phyloP scores from a whole-genome alignment of 768 basidiomycete genomes.

The Tephrocybe sp. region DNA sequence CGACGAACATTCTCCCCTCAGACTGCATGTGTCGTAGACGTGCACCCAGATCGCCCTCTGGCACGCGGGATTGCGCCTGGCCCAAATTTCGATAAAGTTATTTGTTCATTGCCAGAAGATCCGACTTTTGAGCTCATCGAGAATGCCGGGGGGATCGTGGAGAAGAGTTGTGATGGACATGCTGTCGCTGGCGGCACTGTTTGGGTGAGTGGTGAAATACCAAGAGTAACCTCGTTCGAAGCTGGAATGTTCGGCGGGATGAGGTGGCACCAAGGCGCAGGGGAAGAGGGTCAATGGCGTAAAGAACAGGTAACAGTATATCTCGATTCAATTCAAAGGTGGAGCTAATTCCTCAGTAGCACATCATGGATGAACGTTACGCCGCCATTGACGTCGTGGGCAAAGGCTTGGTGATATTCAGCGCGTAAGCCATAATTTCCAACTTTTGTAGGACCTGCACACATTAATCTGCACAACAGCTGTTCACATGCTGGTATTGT shows the following conservation, averaged over 20 bases:
- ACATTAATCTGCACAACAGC: constrained; percentile 16
- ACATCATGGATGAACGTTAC: constrained; percentile 84
- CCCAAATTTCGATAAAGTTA: constrained; percentile 51
- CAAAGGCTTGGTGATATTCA: constrained; percentile 81
- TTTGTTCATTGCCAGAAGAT: constrained; percentile 61
- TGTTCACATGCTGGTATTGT: constrained; percentile 79
- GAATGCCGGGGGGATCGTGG: constrained; percentile 50
- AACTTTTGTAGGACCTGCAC: not conserved
- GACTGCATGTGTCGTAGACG: constrained; percentile 53
- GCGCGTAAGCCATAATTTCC: constrained; percentile 51
- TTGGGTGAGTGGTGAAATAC: constrained; percentile 82
- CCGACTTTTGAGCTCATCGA: constrained; percentile 70
- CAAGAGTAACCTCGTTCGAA: constrained; percentile 67
- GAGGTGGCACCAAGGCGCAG: constrained; percentile 48
- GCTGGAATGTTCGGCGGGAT: constrained; percentile 63
- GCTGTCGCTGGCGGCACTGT: constrained; percentile 58
- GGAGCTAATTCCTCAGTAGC: constrained; percentile 31
- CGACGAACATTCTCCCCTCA: constrained; percentile 24
- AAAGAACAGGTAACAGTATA: constrained; percentile 45
- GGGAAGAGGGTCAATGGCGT: constrained; percentile 40
- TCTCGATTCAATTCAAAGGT: not conserved
- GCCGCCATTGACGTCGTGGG: constrained; percentile 74
- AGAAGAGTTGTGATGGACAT: constrained; percentile 60
- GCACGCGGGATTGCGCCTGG: constrained; percentile 74
- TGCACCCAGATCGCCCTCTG: constrained; percentile 74